Evolutionary conservation across 495 filamentous ascomycete genomes (phyloP), one percentile per base, ranked within the genome.

Genomic region (Sporormia fimetaria): DNA sequence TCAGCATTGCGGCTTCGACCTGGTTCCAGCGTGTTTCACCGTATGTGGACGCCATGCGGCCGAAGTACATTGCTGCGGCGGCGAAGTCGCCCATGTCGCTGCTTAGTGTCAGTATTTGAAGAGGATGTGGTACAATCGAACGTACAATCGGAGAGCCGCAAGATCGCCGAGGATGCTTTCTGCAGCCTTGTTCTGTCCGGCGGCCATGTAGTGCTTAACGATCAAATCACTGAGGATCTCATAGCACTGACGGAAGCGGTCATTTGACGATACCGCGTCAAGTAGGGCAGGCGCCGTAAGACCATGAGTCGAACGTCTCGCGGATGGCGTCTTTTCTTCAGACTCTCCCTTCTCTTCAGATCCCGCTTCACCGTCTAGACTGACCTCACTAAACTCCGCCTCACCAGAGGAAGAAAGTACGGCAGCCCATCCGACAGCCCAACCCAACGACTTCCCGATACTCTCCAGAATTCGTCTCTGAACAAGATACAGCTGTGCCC

Each of bases 131-230:
- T 42, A 55, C 22, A 31, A 23, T 26, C 20, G 29, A 38, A 65
- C 75, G 44, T 66, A 74, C 64, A 79, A 92, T 61, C 85, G 82
- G 36, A 94, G 63, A 8, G 84, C 68, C 4, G 90, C 90, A 18
- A 96, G 71, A 57, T 98, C 90, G 11, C 84, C 81, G 59, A 87
- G 75, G 30, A 78, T 75, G 22, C 74, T 68, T 47, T 92, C 78
- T 0, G 78, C 76, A 14, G 82, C 81, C 47, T 90, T 81, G 1
- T 62, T 65, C 45, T 83, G 79, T 27, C 76, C 80, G 9, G 85
- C 88, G 6, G 85, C 68, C 22, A 75, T 72, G 56, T 81, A 83
- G 59, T 65, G 63, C n/a, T 59, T 66, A 43, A 71, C 60, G 14
- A 68, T 60, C 27, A 60, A 48, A 22, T 66, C 59, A 37, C 65